These are phyloP conservation scores for Trichoderma atroviride DNA, from an alignment of 2,329 filamentous ascomycete genomes.

Conservation along the genomic window DNA sequence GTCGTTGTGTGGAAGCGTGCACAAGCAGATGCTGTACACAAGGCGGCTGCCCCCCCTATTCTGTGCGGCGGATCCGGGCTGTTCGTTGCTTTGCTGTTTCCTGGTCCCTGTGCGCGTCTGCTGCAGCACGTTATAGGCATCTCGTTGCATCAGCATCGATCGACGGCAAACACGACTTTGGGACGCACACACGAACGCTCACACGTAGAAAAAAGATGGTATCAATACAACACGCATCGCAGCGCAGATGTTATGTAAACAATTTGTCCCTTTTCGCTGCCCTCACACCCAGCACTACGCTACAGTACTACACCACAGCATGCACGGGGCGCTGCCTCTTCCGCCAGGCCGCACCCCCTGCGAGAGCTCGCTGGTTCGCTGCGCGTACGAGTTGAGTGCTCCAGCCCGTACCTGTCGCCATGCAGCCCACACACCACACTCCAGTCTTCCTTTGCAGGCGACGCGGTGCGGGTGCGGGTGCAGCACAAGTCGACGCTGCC, in stretches of 20 bases:
- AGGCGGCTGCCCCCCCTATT: background rate
- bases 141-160: conserved; percentile 1
- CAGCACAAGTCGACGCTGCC: conserved; percentile 27
- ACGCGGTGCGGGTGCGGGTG: conserved; percentile 30
- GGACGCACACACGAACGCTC: background rate
- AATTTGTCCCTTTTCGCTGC: background rate
- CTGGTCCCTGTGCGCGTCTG: conserved; percentile 11
- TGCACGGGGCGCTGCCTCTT: conserved; percentile 11
- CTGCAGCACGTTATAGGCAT: background rate
- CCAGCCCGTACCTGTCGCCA: conserved; percentile 22
- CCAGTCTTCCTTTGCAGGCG: conserved; percentile 6
- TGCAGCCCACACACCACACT: conserved; percentile 28
- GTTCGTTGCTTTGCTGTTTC: background rate
- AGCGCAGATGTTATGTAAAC: conserved; percentile 21
- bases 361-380: conserved; percentile 6
- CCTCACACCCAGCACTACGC: background rate
- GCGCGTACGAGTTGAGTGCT: background rate
- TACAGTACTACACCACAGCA: background rate
- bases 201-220: background rate
- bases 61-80: conserved; percentile 5
- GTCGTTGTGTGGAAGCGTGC: background rate
- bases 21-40: background rate
- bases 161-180: conserved; percentile 18
- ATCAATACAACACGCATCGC: conserved; percentile 3
- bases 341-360: conserved; percentile 23